A percentile compares a stretch with the other conserved stretches of the same genome.
These are phyloP conservation scores for Friedmanniomyces simplex DNA, from an alignment of 495 filamentous ascomycete genomes.

Conservation along the genomic window DNA sequence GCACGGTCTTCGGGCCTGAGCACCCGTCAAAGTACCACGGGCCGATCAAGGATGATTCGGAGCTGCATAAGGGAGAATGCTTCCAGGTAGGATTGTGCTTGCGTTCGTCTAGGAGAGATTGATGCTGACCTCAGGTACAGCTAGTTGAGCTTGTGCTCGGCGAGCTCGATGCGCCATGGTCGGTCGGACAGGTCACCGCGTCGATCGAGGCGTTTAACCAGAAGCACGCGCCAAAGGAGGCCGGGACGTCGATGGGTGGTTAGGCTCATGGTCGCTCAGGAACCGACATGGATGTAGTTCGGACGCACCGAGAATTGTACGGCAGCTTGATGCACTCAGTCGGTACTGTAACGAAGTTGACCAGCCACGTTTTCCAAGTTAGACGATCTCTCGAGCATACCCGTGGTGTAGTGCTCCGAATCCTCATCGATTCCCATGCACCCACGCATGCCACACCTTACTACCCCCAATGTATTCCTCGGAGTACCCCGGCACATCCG, in stretches of 20 bases:
- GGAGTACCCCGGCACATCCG: slow-evolving; percentile 9
- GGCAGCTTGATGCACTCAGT: too few relatives aligned
- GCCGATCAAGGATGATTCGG: background rate
- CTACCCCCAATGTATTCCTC: slow-evolving; percentile 16
- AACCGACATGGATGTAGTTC: too few relatives aligned
- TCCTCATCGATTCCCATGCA: slow-evolving; percentile 2
- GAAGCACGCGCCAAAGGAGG: slow-evolving; percentile 1
- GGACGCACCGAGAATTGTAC: too few relatives aligned
- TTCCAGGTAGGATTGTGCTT: too few relatives aligned
- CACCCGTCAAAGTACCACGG: slow-evolving; percentile 5
- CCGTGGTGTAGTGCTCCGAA: too few relatives aligned
- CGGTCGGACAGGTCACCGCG: background rate
- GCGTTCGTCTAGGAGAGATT: too few relatives aligned
- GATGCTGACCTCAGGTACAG: too few relatives aligned
- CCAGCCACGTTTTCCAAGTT: too few relatives aligned
- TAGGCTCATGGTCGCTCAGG: too few relatives aligned
- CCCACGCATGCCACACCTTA: slow-evolving; percentile 14
- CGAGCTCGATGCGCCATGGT: slow-evolving; percentile 8
- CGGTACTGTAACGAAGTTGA: too few relatives aligned
- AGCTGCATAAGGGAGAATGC: slow-evolving; percentile 1
- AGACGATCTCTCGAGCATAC: too few relatives aligned
- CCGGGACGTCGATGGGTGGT: background rate
- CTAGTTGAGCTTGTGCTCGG: slow-evolving; percentile 11
- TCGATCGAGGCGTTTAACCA: slow-evolving; percentile 12
- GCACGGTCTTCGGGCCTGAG: slow-evolving; percentile 10